These are phyloP conservation scores for Rhytidhysteron rufulum DNA, from an alignment of 2,329 filamentous ascomycete species.

Conservation along the genomic window DNA sequence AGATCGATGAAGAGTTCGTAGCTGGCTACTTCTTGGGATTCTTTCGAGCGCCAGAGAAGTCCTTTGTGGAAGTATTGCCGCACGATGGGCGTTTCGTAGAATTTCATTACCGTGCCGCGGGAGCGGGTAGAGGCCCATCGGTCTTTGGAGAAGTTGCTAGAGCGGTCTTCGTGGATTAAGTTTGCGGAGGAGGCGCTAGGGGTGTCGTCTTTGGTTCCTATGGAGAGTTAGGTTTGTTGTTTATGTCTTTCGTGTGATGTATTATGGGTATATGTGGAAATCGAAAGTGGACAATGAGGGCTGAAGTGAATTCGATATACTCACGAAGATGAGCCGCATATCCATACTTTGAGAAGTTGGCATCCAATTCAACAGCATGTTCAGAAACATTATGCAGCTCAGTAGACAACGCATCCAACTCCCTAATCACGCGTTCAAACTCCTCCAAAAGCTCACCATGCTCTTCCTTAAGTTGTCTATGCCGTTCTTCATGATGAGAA, in stretches of 20 bases:
- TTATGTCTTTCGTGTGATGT: background rate
- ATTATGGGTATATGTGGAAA: background rate
- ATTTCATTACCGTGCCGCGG: conserved; percentile 26
- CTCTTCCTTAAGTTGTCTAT: conserved; percentile 45
- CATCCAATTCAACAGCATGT: conserved; percentile 53
- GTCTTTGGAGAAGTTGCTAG: conserved; percentile 10
- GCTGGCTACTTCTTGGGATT: conserved; percentile 57
- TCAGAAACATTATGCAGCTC: conserved; percentile 55
- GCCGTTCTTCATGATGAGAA: conserved; percentile 50
- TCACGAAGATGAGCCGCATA: conserved; percentile 57
- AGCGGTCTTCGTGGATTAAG: conserved; percentile 18
- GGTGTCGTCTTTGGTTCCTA: conserved; percentile 24
- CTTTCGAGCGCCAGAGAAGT: conserved; percentile 58
- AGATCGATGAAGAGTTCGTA: conserved; percentile 65
- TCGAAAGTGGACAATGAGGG: background rate
- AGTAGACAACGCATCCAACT: conserved; percentile 50
- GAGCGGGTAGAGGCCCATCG: conserved; percentile 15
- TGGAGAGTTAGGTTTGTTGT: conserved; percentile 1
- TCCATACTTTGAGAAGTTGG: conserved; percentile 62
- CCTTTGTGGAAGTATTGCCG: conserved; percentile 65
- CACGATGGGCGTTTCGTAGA: conserved; percentile 58
- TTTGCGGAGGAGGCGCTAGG: conserved; percentile 15
- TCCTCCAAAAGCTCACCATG: conserved; percentile 53
- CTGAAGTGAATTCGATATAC: conserved; percentile 14
- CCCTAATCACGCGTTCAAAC: conserved; percentile 53